Evolutionary conservation across 805 yeast genomes (phyloP), one percentile per base, ranked within the genome.

Genomic region (Metschnikowia proteae): DNA sequence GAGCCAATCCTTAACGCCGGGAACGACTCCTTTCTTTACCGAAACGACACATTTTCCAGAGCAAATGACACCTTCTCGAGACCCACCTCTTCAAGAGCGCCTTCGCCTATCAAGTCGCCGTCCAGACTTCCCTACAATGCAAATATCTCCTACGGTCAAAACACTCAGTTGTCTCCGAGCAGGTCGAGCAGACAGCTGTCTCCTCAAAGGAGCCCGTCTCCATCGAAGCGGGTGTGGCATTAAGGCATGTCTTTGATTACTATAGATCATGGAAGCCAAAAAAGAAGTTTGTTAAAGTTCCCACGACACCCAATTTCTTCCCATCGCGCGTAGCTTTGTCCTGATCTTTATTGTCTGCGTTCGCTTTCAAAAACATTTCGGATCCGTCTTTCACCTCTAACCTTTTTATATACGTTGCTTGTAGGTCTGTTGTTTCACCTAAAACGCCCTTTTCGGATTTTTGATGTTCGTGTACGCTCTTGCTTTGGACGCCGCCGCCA

Each of bases 241-340:
- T 56, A 34, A 48, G 29, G 25, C 27, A 37, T 37, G 17, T 10
- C 33, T 29, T 32, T 40, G 5, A 23, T 32, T 32, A 32, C 51
- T 63, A 73, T 53, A 73, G 65, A 49, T 73, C 77, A 55, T 72
- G 70, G 55, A 73, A 71, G 2, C 78, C 78, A 60, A 73, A 73
- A 32, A 73, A 57, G 49, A 58, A 69, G 54, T 64, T 69, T 40
- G 69, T 57, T 11, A 68, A 48, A 5, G 67, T 59, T 22, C 68
- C 73, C 50, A 65, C 39, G 11, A 68, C 44, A 4, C 74, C 70
- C 48, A 71, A 54, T 43, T 70, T 69, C 45, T 65, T 65, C 26
- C 58, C 57, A 40, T 54, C 57, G 45, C 60, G 60, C 27, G 57
- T 55, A 17, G 55, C 60, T 30, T 59, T 58, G 35, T 52, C 40